These are phyloP conservation scores for Phlegmacium glaucopus DNA, from an alignment of 768 basidiomycete genomes.

Conservation along the genomic window DNA sequence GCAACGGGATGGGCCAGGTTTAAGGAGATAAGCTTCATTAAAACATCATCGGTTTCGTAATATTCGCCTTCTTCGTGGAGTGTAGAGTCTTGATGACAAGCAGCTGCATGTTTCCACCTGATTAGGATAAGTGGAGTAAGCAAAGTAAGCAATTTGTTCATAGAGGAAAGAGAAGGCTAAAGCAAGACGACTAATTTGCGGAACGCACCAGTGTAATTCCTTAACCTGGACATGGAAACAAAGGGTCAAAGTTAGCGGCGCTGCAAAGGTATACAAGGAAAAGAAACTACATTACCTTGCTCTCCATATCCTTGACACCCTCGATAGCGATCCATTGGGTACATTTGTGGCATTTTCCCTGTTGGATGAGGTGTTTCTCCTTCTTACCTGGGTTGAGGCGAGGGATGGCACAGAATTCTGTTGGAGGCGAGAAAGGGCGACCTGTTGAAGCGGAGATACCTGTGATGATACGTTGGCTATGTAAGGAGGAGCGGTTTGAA, in stretches of 20 bases:
- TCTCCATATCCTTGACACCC: conserved; percentile 69
- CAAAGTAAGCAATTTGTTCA: not conserved
- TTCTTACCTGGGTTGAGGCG: conserved; percentile 51
- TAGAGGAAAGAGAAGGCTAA: not conserved
- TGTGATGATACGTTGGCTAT: conserved; percentile 19
- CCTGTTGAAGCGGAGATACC: conserved; percentile 70
- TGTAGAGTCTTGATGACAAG: conserved; percentile 62
- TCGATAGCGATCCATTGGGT: conserved; percentile 68
- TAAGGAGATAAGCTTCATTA: conserved; percentile 13
- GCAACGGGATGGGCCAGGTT: too few species aligned
- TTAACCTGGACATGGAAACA: conserved; percentile 44
- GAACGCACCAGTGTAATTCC: conserved; percentile 69
- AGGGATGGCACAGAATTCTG: conserved; percentile 48
- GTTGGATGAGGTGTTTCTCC: conserved; percentile 54
- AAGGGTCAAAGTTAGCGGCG: not conserved
- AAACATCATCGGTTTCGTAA: conserved; percentile 52
- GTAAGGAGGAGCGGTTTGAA: not conserved
- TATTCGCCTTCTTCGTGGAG: conserved; percentile 55
- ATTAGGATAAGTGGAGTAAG: not conserved
- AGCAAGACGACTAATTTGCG: not conserved
- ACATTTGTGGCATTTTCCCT: conserved; percentile 82
- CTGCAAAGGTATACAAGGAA: not conserved
- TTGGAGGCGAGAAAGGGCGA: conserved; percentile 75
- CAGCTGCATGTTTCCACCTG: conserved; percentile 84
- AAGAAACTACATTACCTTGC: conserved; percentile 47